Base-by-base conservation (phyloP, 768 basidiomycete species). In the Termitomyces sp. region DNA sequence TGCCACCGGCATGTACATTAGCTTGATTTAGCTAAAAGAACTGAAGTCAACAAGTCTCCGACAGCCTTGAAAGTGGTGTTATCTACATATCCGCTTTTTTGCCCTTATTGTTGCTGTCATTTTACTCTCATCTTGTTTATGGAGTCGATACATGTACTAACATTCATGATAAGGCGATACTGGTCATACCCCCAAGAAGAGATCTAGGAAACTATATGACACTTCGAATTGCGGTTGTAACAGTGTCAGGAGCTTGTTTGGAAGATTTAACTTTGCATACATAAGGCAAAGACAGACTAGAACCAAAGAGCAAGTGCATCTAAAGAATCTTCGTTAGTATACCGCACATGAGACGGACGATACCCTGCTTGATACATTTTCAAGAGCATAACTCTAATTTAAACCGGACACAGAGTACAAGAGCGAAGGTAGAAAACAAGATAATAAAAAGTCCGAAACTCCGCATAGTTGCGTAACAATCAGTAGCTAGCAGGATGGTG, bases 391-490 rank as follows among this genome's bases (percentile, higher is more conserved):
- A 47, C 48, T 57, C 58, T 28, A 36, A 54, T 60, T 57, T 1
- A 10, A 43, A 57, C 6, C 20, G 36, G 28, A 57, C 38, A 55
- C 50, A 58, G 43, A 52, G 28, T 63, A 62, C 61, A 59, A 40
- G 14, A 40, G 52, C 36, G 41, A 54, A 52, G n/a, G 55, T 50
- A 57, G 30, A 54, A 46, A 43, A 57, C 41, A 57, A 55, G 54
- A 58, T 59, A 55, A 62, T 50, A 52, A 38, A 52, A 53, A 50
- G 59, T 58, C 53, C 59, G 14, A 55, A 60, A 49, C 56, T 60
- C 56, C 56, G 53, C 44, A 20, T 33, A 35, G 22, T 38, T 43
- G 57, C 55, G 60, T 54, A 43, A 57, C 56, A 57, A 49, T 54
- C 53, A 46, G 30, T 54, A 32, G 30, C 45, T 48, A 28, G 48